phyloP scores from a whole-genome alignment of 208 protist species.

The Kentomonas sorsogonicus region DNA sequence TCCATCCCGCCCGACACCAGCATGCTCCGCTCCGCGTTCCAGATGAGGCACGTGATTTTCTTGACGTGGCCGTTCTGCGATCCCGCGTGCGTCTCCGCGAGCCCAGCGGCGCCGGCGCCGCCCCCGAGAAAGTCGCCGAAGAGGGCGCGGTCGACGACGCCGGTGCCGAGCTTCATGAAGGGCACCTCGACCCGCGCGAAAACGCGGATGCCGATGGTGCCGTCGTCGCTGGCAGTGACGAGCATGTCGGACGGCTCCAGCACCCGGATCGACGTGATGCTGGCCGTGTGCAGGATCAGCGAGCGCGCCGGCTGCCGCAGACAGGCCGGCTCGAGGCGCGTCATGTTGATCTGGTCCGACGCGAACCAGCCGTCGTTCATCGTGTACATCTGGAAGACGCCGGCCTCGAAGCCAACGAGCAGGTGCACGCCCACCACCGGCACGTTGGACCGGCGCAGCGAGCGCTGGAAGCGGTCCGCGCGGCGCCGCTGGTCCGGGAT shows the following conservation, averaged over 20 bases:
- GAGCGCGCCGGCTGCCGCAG: constrained; percentile 42
- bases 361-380: constrained; percentile 65
- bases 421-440: constrained; percentile 31
- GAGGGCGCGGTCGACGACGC: constrained; percentile 10
- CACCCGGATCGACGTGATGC: constrained; percentile 52
- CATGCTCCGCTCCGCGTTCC: constrained; percentile 32
- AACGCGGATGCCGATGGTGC: constrained; percentile 52
- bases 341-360: constrained; percentile 35
- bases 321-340: constrained; percentile 54
- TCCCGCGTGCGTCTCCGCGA: not conserved
- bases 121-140: not conserved
- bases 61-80: constrained; percentile 38
- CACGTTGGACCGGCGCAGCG: constrained; percentile 2
- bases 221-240: constrained; percentile 67
- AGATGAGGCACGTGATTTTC: constrained; percentile 62
- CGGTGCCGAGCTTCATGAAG: constrained; percentile 46
- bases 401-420: constrained; percentile 70
- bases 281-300: constrained; percentile 30
- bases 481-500: too few relatives aligned
- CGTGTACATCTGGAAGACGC: constrained; percentile 61
- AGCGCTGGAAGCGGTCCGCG: not conserved
- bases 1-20: constrained; percentile 72
- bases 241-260: constrained; percentile 44
- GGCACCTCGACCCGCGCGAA: constrained; percentile 54
- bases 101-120: not conserved